phyloP scores from a whole-genome alignment of 2,329 filamentous ascomycete species.

The Phyllosticta citrichinensis region DNA sequence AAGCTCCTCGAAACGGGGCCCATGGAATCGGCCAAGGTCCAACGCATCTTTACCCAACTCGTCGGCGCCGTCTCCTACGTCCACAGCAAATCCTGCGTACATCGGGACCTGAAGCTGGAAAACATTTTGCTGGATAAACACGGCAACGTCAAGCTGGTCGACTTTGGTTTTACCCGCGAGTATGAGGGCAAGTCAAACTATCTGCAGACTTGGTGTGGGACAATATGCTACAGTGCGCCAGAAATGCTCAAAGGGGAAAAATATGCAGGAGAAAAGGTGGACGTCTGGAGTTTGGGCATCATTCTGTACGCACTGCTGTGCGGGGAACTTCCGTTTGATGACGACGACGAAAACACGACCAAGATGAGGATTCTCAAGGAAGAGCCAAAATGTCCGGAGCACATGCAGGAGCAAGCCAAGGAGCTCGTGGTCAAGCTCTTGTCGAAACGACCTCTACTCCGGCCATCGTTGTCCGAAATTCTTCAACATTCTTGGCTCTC shows the following conservation, averaged over 20 bases:
- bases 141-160: constrained; percentile 93
- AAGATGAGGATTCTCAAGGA: constrained; percentile 75
- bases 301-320: constrained; percentile 75
- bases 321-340: constrained; percentile 87
- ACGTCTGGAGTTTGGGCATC: constrained; percentile 86
- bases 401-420: constrained; percentile 67
- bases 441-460: constrained; percentile 77
- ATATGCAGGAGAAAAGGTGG: constrained; percentile 95
- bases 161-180: constrained; percentile 96
- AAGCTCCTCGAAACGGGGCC: constrained; percentile 82
- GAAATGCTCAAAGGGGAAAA: constrained; percentile 99
- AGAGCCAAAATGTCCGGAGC: constrained; percentile 76
- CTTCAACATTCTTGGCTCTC: constrained; percentile 78
- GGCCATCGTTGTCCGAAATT: constrained; percentile 76
- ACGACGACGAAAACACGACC: constrained; percentile 83
- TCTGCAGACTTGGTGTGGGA: constrained; percentile 94
- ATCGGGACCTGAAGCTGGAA: constrained; percentile 92
- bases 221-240: constrained; percentile 92
- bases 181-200: constrained; percentile 94
- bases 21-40: constrained; percentile 74
- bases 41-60: constrained; percentile 91
- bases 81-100: constrained; percentile 88
- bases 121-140: constrained; percentile 94
- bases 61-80: constrained; percentile 93
- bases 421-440: constrained; percentile 69